Percentiles rank a stretch among this genome's conserved stretches.
These are phyloP conservation scores for Gigaspora rosea DNA, from an alignment of 192 early-diverging fungal genomes.

Conservation along the genomic window DNA sequence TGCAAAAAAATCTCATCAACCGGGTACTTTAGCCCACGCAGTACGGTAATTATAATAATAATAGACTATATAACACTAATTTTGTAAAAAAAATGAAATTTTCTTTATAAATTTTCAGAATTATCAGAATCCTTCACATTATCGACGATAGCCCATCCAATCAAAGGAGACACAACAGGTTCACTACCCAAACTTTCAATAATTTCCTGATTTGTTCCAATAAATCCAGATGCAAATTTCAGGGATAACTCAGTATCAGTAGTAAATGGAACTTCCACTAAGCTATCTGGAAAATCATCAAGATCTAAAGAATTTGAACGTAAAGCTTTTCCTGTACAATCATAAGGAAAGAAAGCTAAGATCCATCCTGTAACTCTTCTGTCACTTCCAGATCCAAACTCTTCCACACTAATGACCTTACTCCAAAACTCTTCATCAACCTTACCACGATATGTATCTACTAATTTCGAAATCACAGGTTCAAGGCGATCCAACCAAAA, in stretches of 20 bases:
- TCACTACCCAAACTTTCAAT: too few species aligned
- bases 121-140: too few species aligned
- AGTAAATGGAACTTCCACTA: neutral
- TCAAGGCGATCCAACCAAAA: constrained; percentile 11
- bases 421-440: neutral
- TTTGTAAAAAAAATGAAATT: too few species aligned
- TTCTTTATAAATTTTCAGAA: too few species aligned
- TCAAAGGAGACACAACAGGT: too few species aligned
- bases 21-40: too few species aligned
- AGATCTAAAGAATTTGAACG: neutral
- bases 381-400: neutral
- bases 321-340: neutral
- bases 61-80: too few species aligned
- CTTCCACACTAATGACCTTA: neutral
- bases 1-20: too few species aligned
- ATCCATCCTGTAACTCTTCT: neutral
- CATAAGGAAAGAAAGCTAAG: neutral
- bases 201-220: too few species aligned
- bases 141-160: too few species aligned
- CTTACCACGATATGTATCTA: neutral
- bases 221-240: too few species aligned
- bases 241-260: neutral
- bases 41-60: too few species aligned
- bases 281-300: neutral
- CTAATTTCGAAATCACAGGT: constrained; percentile 1